Conservation (phyloP, 805 yeast species). For the Candida nanaspora region DNA sequence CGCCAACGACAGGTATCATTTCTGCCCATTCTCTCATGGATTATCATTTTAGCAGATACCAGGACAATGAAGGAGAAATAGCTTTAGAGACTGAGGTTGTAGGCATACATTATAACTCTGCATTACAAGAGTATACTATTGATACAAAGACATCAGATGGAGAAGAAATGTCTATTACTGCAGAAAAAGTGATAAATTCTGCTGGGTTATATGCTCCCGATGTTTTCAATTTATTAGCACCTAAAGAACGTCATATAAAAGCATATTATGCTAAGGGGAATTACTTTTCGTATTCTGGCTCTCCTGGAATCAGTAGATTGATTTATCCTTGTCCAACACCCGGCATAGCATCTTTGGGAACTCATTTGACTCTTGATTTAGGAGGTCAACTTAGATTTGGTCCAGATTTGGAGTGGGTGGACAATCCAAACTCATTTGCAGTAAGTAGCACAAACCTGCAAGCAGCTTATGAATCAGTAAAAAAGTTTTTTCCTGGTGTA, state of each 20-base stretch:
- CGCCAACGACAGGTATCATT: slow-evolving; percentile 81
- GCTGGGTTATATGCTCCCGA: slow-evolving; percentile 75
- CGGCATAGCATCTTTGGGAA: slow-evolving; percentile 71
- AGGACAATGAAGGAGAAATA: slow-evolving; percentile 53
- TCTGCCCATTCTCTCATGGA: slow-evolving; percentile 73
- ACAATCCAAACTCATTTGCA: slow-evolving; percentile 35
- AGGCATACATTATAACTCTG: slow-evolving; percentile 24
- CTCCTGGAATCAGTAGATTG: slow-evolving; percentile 41
- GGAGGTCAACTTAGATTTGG: slow-evolving; percentile 80
- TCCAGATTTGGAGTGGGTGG: slow-evolving; percentile 83
- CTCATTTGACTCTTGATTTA: slow-evolving; percentile 78
- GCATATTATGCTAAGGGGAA: slow-evolving; percentile 80
- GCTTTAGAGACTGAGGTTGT: slow-evolving; percentile 56
- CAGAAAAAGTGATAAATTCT: slow-evolving; percentile 60
- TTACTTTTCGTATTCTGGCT: slow-evolving; percentile 50
- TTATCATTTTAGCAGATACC: slow-evolving; percentile 47
- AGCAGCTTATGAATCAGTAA: slow-evolving; percentile 51
- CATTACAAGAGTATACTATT: slow-evolving; percentile 21
- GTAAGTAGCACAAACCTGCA: slow-evolving; percentile 43
- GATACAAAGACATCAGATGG: slow-evolving; percentile 23
- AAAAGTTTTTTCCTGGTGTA: slow-evolving; percentile 57
- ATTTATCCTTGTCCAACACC: slow-evolving; percentile 79
- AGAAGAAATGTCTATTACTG: slow-evolving; percentile 32
- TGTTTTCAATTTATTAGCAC: slow-evolving; percentile 65
- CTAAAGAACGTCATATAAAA: slow-evolving; percentile 47